These are phyloP conservation scores for Cupressus sempervirens DNA, from an alignment of 75 land plant species.

Conservation along the genomic window DNA sequence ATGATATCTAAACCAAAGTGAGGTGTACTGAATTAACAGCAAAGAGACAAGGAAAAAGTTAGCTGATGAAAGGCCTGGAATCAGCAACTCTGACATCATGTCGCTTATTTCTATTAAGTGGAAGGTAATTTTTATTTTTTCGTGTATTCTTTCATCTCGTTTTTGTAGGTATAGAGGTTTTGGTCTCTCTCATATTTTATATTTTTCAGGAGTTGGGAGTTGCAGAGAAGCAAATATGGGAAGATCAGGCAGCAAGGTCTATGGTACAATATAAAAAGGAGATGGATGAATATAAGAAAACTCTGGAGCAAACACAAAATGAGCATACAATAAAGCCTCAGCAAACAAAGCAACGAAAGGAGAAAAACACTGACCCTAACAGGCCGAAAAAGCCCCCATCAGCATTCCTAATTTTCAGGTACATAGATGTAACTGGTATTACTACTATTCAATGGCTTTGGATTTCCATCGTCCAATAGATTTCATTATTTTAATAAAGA, in stretches of 20 bases:
- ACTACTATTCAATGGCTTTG: not conserved
- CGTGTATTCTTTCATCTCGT: not conserved
- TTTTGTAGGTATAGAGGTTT: slow-evolving; percentile 9
- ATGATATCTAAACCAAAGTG: not conserved
- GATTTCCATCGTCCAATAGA: not conserved
- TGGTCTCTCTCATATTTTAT: not conserved
- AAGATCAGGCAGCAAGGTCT: slow-evolving; percentile 52
- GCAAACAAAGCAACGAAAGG: slow-evolving; percentile 40
- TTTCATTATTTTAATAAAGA: not conserved
- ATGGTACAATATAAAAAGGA: slow-evolving; percentile 67
- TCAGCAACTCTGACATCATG: slow-evolving; percentile 46
- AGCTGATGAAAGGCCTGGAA: slow-evolving; percentile 43
- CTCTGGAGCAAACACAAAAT: slow-evolving; percentile 8
- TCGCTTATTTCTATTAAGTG: slow-evolving; percentile 71
- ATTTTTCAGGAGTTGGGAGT: slow-evolving; percentile 48
- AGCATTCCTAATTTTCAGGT: slow-evolving; percentile 73
- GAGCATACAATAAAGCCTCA: slow-evolving; percentile 19
- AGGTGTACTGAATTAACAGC: slow-evolving; percentile 23
- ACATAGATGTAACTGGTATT: not conserved
- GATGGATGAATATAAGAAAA: slow-evolving; percentile 66
- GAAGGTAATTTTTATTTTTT: slow-evolving; percentile 52
- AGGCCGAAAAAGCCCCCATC: slow-evolving; percentile 84
- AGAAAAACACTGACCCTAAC: slow-evolving; percentile 61
- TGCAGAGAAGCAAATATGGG: slow-evolving; percentile 64
- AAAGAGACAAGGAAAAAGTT: slow-evolving; percentile 66